A percentile compares a stretch with the other conserved stretches of the same genome.
These are phyloP conservation scores for Westerdykella ornata DNA, from an alignment of 2,329 filamentous ascomycete genomes.

Conservation along the genomic window DNA sequence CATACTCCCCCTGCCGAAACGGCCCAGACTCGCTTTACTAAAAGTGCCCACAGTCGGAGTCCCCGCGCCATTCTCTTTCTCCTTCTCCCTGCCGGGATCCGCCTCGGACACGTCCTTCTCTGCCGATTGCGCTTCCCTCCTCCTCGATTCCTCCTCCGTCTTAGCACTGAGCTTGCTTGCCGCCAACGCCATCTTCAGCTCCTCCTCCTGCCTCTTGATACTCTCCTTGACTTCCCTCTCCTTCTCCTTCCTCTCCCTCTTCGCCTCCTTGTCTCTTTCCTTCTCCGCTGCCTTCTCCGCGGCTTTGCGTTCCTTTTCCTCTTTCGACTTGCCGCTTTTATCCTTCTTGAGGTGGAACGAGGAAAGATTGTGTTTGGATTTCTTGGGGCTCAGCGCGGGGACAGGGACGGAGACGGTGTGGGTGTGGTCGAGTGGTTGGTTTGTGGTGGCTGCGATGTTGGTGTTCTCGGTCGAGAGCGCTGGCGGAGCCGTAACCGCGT, in stretches of 20 bases:
- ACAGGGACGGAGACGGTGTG: constrained; percentile 17
- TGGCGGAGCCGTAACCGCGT: constrained; percentile 57
- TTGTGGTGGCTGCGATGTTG: too few species aligned
- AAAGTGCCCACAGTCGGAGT: constrained; percentile 8
- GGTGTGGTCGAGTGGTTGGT: constrained; percentile 25
- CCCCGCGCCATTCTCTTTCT: constrained; percentile 34
- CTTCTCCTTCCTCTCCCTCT: constrained; percentile 46
- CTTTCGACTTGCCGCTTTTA: constrained; percentile 60
- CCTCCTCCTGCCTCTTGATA: constrained; percentile 51
- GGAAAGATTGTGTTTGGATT: constrained; percentile 3
- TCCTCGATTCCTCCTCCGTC: constrained; percentile 38
- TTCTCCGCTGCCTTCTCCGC: constrained; percentile 56
- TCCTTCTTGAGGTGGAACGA: constrained; percentile 39
- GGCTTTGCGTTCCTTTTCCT: constrained; percentile 55
- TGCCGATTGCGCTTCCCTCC: background rate
- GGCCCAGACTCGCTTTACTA: constrained; percentile 47
- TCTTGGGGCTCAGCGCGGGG: constrained; percentile 31
- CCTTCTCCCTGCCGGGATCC: constrained; percentile 14
- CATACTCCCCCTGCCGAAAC: constrained; percentile 66
- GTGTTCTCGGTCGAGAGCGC: constrained; percentile 31
- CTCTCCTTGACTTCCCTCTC: constrained; percentile 23
- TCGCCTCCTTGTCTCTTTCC: constrained; percentile 41
- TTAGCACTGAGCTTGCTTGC: constrained; percentile 56
- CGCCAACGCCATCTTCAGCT: constrained; percentile 58
- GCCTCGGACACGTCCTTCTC: constrained; percentile 1